Evolutionary conservation across 2,329 filamentous ascomycete species (phyloP), one percentile per base, ranked within the genome.

Genomic region (Pseudophaeomoniella oleicola): DNA sequence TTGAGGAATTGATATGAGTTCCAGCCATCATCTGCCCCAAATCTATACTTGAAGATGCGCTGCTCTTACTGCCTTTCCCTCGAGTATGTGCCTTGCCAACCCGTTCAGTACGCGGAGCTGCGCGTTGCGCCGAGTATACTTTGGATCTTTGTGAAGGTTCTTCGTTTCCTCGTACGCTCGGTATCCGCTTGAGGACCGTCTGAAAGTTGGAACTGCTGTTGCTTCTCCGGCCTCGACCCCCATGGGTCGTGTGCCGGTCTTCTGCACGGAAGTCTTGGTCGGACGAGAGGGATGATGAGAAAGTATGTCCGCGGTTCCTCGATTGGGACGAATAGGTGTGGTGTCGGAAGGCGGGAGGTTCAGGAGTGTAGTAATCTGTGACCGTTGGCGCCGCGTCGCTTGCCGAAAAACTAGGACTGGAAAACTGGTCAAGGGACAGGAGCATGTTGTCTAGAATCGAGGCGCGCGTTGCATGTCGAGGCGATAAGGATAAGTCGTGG

Each of bases 401-500:
- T 3, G 32, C n/a, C 3, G 54, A 54, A 27, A 57, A 51, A 10
- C 51, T 47, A 2, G 53, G 43, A 22, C 47, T 67, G 30, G 74
- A 78, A 52, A 88, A 76, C 57, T 88, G 81, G 59, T 94, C 88
- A 44, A 98, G 77, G 30, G 87, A 94, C 45, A 90, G 68, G 42
- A 96, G 75, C 80, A 98, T 90, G 58, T 94, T 93, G 58, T 90
- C 81, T 41, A 98, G 85, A 46, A 98, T 77, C 22, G 87, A 94
- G 53, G 93, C 84, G 47, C 88, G 77, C 30, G 82, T 84, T 44
- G 83, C 75, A 54, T 83, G 75, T 42, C 78, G 69, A 34, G 81
- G 75, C 35, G 78, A 78, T 49, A 93, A 69, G 39, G 83, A 87
- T 43, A 94, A 69, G 56, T 94, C 87, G 65, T 94, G 87, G 34